These are phyloP conservation scores for Entelexis paramagnoliae DNA, from an alignment of 1,139 yeast genomes.

Conservation along the genomic window DNA sequence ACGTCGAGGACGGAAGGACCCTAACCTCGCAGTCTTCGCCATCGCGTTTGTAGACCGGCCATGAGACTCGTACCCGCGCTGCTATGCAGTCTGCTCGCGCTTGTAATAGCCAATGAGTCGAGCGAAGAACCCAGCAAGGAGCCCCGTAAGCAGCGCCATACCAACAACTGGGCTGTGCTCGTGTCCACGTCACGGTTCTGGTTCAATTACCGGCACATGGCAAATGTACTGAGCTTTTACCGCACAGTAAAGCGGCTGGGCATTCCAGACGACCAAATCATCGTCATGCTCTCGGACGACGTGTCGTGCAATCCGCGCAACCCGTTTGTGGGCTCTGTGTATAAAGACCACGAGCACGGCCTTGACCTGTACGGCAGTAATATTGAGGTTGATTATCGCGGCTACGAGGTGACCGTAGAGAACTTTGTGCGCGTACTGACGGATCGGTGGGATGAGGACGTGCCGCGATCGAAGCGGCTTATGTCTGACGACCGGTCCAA, in stretches of 20 bases:
- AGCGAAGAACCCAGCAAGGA: background rate
- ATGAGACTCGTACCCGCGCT: slow-evolving; percentile 2
- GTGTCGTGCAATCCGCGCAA: slow-evolving; percentile 95
- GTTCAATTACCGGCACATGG: slow-evolving; percentile 94
- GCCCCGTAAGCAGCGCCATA: slow-evolving; percentile 21
- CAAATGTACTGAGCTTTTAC: slow-evolving; percentile 86
- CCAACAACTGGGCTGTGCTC: slow-evolving; percentile 53
- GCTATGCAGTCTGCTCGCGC: background rate
- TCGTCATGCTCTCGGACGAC: slow-evolving; percentile 91
- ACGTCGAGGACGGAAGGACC: background rate
- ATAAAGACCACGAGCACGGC: slow-evolving; percentile 88
- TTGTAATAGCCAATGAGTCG: background rate
- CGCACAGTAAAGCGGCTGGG: slow-evolving; percentile 92
- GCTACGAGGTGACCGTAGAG: slow-evolving; percentile 96
- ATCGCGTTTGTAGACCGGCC: slow-evolving; percentile 1
- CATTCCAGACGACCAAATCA: slow-evolving; percentile 95
- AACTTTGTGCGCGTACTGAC: slow-evolving; percentile 81
- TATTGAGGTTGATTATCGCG: slow-evolving; percentile 93
- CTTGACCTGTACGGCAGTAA: slow-evolving; percentile 88
- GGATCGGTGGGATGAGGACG: slow-evolving; percentile 90
- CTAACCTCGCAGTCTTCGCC: slow-evolving; percentile 2
- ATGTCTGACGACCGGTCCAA: slow-evolving; percentile 90
- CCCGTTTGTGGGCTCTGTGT: slow-evolving; percentile 92
- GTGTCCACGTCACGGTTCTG: slow-evolving; percentile 95
- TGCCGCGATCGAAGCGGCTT: slow-evolving; percentile 82